Evolutionary conservation across 371 early-diverging fungal genomes (phyloP).

Genomic region (Apophysomyces ossiformis): DNA sequence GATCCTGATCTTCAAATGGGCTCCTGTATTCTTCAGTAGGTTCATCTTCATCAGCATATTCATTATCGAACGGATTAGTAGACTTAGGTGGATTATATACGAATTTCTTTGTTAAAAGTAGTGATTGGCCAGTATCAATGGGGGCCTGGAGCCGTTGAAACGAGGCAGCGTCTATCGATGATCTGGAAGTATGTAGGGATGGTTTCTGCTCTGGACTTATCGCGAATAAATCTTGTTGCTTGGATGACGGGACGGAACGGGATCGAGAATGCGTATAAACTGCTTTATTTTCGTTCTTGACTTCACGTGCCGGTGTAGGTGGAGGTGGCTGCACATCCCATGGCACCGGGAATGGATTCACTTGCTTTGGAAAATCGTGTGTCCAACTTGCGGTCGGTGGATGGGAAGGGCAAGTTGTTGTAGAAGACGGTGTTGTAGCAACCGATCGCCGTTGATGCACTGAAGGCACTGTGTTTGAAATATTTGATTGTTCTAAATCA

Average conservation of each 20-base stretch:
- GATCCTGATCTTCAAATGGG: slow-evolving; percentile 18
- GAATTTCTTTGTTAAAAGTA: slow-evolving; percentile 46
- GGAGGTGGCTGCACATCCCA: slow-evolving; percentile 13
- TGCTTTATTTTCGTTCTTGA: slow-evolving; percentile 17
- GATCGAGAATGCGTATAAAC: slow-evolving; percentile 42
- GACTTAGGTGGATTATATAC: slow-evolving; percentile 38
- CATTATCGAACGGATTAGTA: slow-evolving; percentile 29
- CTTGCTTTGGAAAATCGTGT: slow-evolving; percentile 12
- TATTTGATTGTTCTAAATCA: neutral
- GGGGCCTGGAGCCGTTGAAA: slow-evolving; percentile 22
- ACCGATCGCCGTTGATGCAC: neutral
- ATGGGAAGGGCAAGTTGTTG: slow-evolving; percentile 6
- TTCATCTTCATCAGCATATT: slow-evolving; percentile 14
- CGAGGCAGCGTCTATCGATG: slow-evolving; percentile 32
- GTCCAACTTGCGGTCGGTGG: slow-evolving; percentile 3
- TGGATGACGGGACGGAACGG: slow-evolving; percentile 34
- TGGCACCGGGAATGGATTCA: neutral
- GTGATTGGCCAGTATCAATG: slow-evolving; percentile 42
- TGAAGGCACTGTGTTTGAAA: neutral
- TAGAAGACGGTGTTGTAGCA: neutral
- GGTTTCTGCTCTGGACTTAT: slow-evolving; percentile 20
- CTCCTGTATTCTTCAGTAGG: slow-evolving; percentile 4
- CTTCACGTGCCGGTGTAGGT: neutral
- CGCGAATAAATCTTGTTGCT: slow-evolving; percentile 14
- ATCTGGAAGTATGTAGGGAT: slow-evolving; percentile 34